Evolutionary conservation across 768 basidiomycete genomes (phyloP).

Genomic region (Coprinopsis strossmayeri): DNA sequence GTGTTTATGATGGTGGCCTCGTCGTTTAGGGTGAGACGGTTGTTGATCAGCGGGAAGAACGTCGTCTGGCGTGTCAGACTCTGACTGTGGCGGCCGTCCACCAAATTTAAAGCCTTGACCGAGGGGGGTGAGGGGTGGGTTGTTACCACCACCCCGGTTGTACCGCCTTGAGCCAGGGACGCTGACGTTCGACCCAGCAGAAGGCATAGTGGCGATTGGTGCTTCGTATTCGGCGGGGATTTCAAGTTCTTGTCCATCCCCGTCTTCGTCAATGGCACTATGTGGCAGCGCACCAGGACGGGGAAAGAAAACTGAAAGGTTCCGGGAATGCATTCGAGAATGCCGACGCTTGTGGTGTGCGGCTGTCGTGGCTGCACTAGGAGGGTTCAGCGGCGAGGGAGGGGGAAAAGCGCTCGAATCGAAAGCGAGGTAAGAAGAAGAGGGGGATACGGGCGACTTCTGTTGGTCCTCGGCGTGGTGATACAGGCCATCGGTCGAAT

Average conservation of each 20-base stretch:
- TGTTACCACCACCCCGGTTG: conserved; percentile 10
- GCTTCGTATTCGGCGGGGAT: conserved; percentile 38
- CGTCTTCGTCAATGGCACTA: conserved; percentile 60
- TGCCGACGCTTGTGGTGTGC: conserved; percentile 39
- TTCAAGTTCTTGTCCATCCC: conserved; percentile 36
- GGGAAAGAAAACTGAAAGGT: conserved; percentile 89
- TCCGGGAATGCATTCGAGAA: conserved; percentile 79
- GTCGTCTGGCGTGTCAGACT: not conserved
- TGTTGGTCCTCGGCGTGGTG: not conserved
- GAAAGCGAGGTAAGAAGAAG: too few relatives aligned
- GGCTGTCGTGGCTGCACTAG: conserved; percentile 18
- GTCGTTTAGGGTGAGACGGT: conserved; percentile 12
- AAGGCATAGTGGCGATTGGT: conserved; percentile 40
- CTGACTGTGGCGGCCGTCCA: conserved; percentile 34
- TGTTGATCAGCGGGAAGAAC: too few relatives aligned
- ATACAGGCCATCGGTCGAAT: not conserved
- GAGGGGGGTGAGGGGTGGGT: conserved; percentile 31
- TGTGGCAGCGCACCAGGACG: conserved; percentile 60
- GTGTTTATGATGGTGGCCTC: conserved; percentile 90
- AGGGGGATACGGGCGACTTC: not conserved
- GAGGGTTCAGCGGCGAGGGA: conserved; percentile 1
- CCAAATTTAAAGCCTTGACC: conserved; percentile 63
- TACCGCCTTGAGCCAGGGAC: conserved; percentile 30
- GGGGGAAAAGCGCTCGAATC: not conserved
- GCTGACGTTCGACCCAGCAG: conserved; percentile 32